A percentile compares a stretch with the other conserved stretches of the same genome.
Conservation (phyloP, 139 green algal species). For the Trebouxia sp. region DNA sequence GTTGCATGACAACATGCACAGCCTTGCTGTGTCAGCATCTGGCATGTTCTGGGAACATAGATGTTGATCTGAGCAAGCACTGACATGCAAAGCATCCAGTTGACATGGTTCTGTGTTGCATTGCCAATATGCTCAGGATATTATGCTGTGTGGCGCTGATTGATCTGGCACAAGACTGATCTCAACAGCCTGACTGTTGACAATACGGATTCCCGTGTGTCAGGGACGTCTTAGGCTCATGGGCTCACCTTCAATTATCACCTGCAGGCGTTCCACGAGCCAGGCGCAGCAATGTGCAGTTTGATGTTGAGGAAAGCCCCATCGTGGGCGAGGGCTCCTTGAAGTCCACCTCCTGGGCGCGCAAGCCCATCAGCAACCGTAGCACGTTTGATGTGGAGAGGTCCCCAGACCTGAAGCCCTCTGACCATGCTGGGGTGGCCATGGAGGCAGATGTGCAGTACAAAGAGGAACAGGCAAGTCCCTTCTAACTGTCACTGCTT, state of each 20-base stretch:
- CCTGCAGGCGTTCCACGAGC: not conserved
- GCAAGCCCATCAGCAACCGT: conserved; percentile 23
- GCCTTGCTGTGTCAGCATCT: not conserved
- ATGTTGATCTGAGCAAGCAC: too few relatives aligned
- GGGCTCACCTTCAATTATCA: not conserved
- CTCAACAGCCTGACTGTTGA: not conserved
- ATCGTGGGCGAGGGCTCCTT: conserved; percentile 68
- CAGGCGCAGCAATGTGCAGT: conserved; percentile 60
- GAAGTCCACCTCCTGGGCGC: conserved; percentile 65
- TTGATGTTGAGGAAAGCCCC: conserved; percentile 65
- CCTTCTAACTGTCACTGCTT: too few relatives aligned
- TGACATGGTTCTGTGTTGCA: too few relatives aligned
- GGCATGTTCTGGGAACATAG: too few relatives aligned
- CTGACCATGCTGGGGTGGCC: conserved; percentile 14
- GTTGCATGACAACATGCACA: not conserved
- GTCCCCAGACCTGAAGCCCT: conserved; percentile 58
- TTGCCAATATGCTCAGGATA: too few relatives aligned
- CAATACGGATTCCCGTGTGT: too few relatives aligned
- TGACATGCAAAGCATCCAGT: too few relatives aligned
- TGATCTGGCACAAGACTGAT: not conserved
- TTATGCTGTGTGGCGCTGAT: not conserved
- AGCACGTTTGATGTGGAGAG: conserved; percentile 40
- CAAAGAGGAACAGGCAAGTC: conserved; percentile 85
- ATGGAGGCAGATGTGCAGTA: conserved; percentile 64
- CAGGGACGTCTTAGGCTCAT: too few relatives aligned